Base-by-base conservation (phyloP, 192 early-diverging fungal species). In the Paraglomus occultum region DNA sequence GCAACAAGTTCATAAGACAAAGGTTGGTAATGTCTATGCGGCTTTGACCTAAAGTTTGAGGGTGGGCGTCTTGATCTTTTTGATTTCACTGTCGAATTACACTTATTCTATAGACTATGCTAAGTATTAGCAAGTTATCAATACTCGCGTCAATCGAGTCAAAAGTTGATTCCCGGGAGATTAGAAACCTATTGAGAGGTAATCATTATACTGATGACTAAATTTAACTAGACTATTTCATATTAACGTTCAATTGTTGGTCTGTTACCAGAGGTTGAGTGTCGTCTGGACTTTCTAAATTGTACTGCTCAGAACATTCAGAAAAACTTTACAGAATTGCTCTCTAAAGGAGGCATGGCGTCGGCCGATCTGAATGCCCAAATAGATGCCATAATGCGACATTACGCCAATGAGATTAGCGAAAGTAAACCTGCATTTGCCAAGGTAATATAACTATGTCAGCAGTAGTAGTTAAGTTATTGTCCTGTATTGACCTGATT, bases 101-200 rank as follows among this genome's bases (percentile, higher is more conserved):
- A 1, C 38, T 10, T 11, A 11, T 46, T 48, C 45, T 64, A 38
- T 22, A 64, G 62, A 64, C 62, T 1, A 49, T 64, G 22, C 62
- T 64, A 8, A 64, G 62, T 40, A 64, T 64, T 6, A 64, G 62
- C 40, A 64, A 64, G 10, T 22, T 64, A 15, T 38, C 62, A 49
- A 49, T 48, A 23, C 39, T 64, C 22, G 45, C 62, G 4, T 18
- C 20, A 46, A 23, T 64, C 23, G 40, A 18, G 5, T 44, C 46
- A 17, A 47, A 64, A 48, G 15, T 48, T 0, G 62, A 64, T 12
- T 22, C 38, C 9, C 18, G 49, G 17, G 45, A 64, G 31, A 31
- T 31, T 31, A 31, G 31, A 31, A 31, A 31, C 31, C 31, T 31
- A 31, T 31, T 31, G 31, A 31, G 3, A 31, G 31, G 31, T 31